Evolutionary conservation across 2,329 filamentous ascomycete species (phyloP), one percentile per base, ranked within the genome.

Genomic region (Calonectria pseudoreteaudii): DNA sequence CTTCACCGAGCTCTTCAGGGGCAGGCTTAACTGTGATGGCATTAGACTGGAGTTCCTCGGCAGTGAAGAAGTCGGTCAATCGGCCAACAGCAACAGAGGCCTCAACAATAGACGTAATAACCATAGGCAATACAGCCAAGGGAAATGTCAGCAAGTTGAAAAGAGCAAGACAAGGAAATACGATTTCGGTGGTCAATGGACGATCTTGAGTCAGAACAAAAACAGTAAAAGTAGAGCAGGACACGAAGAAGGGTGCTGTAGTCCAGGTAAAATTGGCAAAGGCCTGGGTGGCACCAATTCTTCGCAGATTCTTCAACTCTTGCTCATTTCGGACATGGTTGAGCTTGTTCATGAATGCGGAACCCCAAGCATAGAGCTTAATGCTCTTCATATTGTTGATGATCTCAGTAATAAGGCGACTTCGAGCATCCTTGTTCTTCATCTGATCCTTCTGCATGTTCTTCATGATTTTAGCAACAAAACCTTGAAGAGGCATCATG

Each of bases 371-470:
- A 83, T 98, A 99, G 26, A 99, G 91, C 87, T 99, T 99, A 88
- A 99, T 97, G 83, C 95, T 98, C 88, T 99, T 99, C 94, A 99
- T 99, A 86, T 98, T 98, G 88, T 97, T 98, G 82, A 99, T 89
- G 78, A 99, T 99, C 85, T 99, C 97, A 9, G 96, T 97, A 89
- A 98, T 98, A 72, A 99, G 87, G 65, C 96, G 92, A 60, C 96
- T 98, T 82, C 97, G 92, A 49, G 95, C 91, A 81, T 99, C 97
- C 87, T 99, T 99, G 87, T 98, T 98, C 88, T 97, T 98, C 97
- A 99, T 99, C 87, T 99, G 97, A 77, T 93, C 89, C 85, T 98
- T 97, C 83, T 99, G 97, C 80, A 99, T 87, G 53, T 90, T 95
- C 87, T 98, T 98, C 94, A 98, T 98, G 79, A 98, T 90, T 72